Evolutionary conservation across 805 yeast species (phyloP).

Genomic region (Diddensiella transvaalensis): DNA sequence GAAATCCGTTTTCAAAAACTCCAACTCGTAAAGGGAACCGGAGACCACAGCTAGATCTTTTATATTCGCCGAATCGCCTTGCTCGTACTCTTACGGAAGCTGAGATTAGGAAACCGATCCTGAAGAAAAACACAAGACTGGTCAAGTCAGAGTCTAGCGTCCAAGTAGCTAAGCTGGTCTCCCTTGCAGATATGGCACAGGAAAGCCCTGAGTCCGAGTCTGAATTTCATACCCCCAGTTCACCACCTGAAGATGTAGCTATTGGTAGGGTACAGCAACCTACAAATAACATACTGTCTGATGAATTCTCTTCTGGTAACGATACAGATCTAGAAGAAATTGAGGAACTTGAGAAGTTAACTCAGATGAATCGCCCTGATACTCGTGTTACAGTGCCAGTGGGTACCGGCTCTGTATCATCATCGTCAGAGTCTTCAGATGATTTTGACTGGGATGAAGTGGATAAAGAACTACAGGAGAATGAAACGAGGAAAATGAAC

Average conservation of each 20-base stretch:
- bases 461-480: neutral
- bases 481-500: too few relatives aligned
- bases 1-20: neutral
- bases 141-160: too few relatives aligned
- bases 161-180: conserved; percentile 8
- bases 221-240: neutral
- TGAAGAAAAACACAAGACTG: too few relatives aligned
- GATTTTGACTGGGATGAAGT: conserved; percentile 4
- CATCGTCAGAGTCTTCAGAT: neutral
- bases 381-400: neutral
- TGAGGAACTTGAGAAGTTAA: conserved; percentile 4
- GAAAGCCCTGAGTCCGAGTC: neutral
- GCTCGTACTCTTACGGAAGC: conserved; percentile 12
- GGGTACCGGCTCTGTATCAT: neutral
- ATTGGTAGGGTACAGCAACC: neutral
- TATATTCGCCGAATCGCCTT: conserved; percentile 23
- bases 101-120: neutral
- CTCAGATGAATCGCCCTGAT: neutral
- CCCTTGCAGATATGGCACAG: conserved; percentile 5
- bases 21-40: conserved; percentile 2
- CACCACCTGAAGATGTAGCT: neutral
- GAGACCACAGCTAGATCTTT: neutral
- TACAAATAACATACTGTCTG: neutral
- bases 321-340: conserved; percentile 15
- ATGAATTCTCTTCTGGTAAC: conserved; percentile 2